Conservation (phyloP, 2,329 filamentous ascomycete species). For the Orbilia quercus region DNA sequence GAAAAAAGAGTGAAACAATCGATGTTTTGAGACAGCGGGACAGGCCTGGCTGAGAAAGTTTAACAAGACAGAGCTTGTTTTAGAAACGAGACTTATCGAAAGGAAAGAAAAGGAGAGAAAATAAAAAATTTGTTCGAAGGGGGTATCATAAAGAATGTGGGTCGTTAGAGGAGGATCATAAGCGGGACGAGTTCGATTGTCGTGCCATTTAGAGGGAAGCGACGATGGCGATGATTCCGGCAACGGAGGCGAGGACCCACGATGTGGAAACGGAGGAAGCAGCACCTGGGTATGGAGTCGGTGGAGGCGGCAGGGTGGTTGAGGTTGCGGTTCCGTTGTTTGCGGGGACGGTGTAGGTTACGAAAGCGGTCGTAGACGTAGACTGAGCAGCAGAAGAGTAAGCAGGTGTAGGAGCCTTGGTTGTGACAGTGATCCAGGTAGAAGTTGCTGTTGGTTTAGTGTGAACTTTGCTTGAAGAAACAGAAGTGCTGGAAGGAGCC, state of each 20-base stretch:
- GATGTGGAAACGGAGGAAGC: slow-evolving; percentile 51
- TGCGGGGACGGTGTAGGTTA: slow-evolving; percentile 25
- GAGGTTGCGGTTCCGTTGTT: slow-evolving; percentile 29
- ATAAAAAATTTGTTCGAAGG: not conserved
- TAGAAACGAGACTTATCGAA: slow-evolving; percentile 26
- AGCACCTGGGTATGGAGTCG: slow-evolving; percentile 49
- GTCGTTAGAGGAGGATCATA: slow-evolving; percentile 26
- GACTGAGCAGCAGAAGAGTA: slow-evolving; percentile 44
- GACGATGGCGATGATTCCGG: slow-evolving; percentile 42
- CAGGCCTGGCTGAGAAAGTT: slow-evolving; percentile 5
- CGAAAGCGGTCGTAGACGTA: slow-evolving; percentile 23
- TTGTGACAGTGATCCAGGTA: slow-evolving; percentile 51
- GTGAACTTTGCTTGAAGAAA: slow-evolving; percentile 34
- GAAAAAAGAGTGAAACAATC: slow-evolving; percentile 39
- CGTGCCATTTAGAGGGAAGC: slow-evolving; percentile 39
- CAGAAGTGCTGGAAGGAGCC: slow-evolving; percentile 36
- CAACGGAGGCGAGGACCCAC: slow-evolving; percentile 48
- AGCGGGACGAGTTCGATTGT: not conserved
- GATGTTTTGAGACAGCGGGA: slow-evolving; percentile 33
- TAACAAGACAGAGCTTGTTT: slow-evolving; percentile 16
- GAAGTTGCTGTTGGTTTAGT: slow-evolving; percentile 22
- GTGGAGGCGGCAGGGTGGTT: slow-evolving; percentile 24
- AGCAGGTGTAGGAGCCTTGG: slow-evolving; percentile 41
- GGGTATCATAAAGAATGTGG: slow-evolving; percentile 47
- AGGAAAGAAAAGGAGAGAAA: slow-evolving; percentile 13